Evolutionary conservation across 2,329 filamentous ascomycete genomes (phyloP).

Genomic region (Aureobasidium vineae): DNA sequence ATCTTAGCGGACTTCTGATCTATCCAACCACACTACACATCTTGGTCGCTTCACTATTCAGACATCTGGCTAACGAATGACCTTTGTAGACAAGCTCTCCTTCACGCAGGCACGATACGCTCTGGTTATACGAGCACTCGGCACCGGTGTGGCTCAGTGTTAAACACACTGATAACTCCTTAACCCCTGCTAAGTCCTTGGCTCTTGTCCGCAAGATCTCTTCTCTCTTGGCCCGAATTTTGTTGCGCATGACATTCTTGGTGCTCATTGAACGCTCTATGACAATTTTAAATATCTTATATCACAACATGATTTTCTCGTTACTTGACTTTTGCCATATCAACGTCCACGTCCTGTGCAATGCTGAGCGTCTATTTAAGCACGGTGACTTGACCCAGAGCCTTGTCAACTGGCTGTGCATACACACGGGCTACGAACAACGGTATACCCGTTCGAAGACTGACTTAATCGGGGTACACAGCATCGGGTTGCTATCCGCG

Average conservation of each 20-base stretch:
- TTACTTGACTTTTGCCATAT: neutral
- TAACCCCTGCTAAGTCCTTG: constrained; percentile 23
- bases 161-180: neutral
- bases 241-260: neutral
- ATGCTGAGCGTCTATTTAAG: neutral
- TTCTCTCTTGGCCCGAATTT: neutral
- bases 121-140: neutral
- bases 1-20: constrained; percentile 85
- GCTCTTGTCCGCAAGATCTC: neutral
- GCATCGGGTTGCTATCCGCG: constrained; percentile 20
- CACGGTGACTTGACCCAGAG: neutral
- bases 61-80: constrained; percentile 13
- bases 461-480: constrained; percentile 1
- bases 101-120: neutral
- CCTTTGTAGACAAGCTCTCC: neutral
- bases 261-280: neutral
- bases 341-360: neutral
- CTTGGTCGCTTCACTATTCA: neutral
- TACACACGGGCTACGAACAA: neutral
- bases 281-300: neutral
- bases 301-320: neutral
- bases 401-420: neutral
- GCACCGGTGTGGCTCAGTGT: constrained; percentile 15
- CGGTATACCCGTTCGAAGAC: neutral
- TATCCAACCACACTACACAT: constrained; percentile 21